Percentiles rank a stretch among this genome's conserved stretches.
Evolutionary conservation across 345 rosid species (phyloP).

Genomic region (Populus deltoides): DNA sequence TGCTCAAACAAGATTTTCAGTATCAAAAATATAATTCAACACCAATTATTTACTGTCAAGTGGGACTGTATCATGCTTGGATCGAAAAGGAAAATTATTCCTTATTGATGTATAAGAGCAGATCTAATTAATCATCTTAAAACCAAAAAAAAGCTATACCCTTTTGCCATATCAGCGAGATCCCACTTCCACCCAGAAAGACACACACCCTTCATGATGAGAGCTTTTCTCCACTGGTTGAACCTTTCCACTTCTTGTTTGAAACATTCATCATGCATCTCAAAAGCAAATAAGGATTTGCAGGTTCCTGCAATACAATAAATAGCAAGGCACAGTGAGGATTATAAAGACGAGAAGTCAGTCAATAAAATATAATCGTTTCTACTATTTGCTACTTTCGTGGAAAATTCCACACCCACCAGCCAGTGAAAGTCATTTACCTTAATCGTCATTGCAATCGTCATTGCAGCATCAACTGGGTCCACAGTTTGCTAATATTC

Average conservation of each 20-base stretch:
- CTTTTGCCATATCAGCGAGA: not conserved
- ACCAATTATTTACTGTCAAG: not conserved
- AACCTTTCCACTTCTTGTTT: not conserved
- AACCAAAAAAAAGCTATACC: not conserved
- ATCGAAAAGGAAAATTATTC: too few relatives aligned
- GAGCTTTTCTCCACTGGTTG: not conserved
- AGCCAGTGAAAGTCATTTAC: too few relatives aligned
- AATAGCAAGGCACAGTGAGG: too few relatives aligned
- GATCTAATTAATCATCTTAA: not conserved
- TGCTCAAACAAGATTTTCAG: not conserved
- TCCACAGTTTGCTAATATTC: too few relatives aligned
- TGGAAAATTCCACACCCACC: too few relatives aligned
- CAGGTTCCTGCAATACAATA: too few relatives aligned
- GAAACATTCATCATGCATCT: not conserved
- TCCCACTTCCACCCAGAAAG: not conserved
- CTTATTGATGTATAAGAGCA: not conserved
- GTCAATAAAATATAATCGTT: too few relatives aligned
- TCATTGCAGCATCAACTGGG: too few relatives aligned
- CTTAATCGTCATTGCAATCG: too few relatives aligned
- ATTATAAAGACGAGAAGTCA: too few relatives aligned
- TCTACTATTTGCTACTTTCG: too few relatives aligned
- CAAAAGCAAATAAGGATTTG: not conserved
- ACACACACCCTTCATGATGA: not conserved
- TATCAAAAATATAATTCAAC: too few relatives aligned
- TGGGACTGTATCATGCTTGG: not conserved